Percentiles rank a stretch among this genome's conserved stretches.
Conservation (phyloP, 176 grass and related monocot species). For the Alloteropsis semialata region DNA sequence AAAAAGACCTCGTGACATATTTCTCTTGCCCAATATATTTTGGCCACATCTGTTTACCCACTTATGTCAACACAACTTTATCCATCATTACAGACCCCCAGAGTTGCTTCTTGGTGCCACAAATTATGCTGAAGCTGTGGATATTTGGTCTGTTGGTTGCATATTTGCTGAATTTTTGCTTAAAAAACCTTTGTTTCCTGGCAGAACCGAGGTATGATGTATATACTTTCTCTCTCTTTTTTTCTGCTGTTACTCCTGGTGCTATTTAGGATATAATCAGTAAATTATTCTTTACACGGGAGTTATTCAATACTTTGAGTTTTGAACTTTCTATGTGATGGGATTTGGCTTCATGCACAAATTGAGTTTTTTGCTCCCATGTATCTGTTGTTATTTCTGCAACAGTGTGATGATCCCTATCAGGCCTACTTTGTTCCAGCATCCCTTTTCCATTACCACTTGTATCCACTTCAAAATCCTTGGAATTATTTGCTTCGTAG, state of each 20-base stretch:
- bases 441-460: neutral
- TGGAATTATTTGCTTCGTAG: neutral
- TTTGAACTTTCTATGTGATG: neutral
- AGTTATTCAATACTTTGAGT: neutral
- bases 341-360: neutral
- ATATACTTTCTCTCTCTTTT: neutral
- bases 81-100: constrained; percentile 49
- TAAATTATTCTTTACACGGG: neutral
- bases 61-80: constrained; percentile 2
- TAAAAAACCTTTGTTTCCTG: constrained; percentile 70
- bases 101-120: constrained; percentile 77
- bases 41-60: neutral
- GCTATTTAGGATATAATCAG: neutral
- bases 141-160: constrained; percentile 90
- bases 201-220: constrained; percentile 61
- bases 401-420: neutral
- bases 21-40: neutral
- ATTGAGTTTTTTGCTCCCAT: neutral
- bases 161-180: constrained; percentile 80
- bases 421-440: neutral
- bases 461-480: constrained; percentile 4
- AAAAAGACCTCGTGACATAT: neutral
- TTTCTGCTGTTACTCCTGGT: neutral
- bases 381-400: neutral
- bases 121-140: constrained; percentile 76